Base-by-base conservation (phyloP, 2,329 filamentous ascomycete genomes). In the Aureobasidium sp. region DNA sequence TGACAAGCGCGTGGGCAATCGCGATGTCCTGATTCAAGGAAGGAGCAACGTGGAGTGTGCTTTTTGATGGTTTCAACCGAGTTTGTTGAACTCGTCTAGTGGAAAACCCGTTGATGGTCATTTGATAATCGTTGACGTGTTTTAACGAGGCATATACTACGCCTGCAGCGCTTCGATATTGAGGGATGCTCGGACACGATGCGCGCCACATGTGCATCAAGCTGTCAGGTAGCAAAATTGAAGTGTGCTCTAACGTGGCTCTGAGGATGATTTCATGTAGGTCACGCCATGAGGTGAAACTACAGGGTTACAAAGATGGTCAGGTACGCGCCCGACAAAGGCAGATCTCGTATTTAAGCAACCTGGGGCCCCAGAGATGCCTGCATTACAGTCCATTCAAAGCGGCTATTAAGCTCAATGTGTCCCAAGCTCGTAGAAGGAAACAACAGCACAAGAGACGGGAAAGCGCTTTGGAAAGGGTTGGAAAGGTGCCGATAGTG, bases 301-400 rank as follows among this genome's bases (percentile, higher is more conserved):
- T 27, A 39, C 10, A 52, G 26, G 26, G 50, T 52, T 39, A 27
- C 9, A 36, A 52, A 52, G 34, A 52, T 39, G 27, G 12, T 52
- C 34, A 52, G 50, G 50, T 52, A 52, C 50, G 26, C 8, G 6
- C 26, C 27, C 12, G 36, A 55, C 42, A 12, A 37, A 55, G 52
- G 26, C 13, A 41, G 44, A 4, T 27, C 32, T 34, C 17, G 32
- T 17, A 51, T 23, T 27, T 32, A 20, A 42, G 52, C 27, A 34
- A 42, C 37, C 37, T 55, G 52, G 52, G 52, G 52, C 37, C 52
- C 52, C 52, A 55, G 8, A 55, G 52, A 53, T 53, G 39, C 36
- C 20, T n/a, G 36, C 36, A 48, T 32, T 9, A 12, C 4, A 5
- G 32, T 27, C 15, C 20, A 29, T 15, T 36, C 23, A n/a, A 10